These are phyloP conservation scores for Trametes polyzona DNA, from an alignment of 1,284 basidiomycete genomes.

Conservation along the genomic window DNA sequence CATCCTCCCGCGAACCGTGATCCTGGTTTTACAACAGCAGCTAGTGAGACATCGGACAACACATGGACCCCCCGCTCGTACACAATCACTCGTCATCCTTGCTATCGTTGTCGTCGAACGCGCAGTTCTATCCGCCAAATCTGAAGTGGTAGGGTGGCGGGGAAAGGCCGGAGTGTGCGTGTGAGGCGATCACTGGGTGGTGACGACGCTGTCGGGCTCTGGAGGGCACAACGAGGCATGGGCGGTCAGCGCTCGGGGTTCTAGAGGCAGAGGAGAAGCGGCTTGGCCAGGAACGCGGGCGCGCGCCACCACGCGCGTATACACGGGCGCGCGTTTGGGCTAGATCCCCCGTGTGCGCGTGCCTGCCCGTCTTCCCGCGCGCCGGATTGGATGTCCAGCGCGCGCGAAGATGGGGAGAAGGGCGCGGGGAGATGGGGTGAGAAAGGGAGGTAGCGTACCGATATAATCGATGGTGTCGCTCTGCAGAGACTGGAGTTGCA, in stretches of 20 bases:
- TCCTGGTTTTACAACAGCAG: conserved; percentile 1
- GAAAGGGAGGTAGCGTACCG: conserved; percentile 42
- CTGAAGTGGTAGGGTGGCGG: neutral
- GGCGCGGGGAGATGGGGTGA: neutral
- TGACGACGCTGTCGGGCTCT: conserved; percentile 54
- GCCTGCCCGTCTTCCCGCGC: neutral
- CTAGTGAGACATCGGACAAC: conserved; percentile 9
- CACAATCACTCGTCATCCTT: neutral
- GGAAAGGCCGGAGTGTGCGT: neutral
- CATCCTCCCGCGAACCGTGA: conserved; percentile 4
- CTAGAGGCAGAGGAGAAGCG: neutral
- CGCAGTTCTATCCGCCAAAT: neutral
- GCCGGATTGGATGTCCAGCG: neutral
- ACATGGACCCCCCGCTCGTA: neutral
- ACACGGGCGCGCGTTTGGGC: neutral
- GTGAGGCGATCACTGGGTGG: conserved; percentile 41
- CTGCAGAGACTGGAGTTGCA: conserved; percentile 42
- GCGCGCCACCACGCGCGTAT: conserved; percentile 3
- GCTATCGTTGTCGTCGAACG: neutral
- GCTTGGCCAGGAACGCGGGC: too few relatives aligned
- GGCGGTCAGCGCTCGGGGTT: conserved; percentile 16
- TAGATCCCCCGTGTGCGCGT: neutral
- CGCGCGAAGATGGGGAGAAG: neutral
- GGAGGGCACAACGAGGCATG: conserved; percentile 3
- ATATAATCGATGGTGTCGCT: conserved; percentile 53